These are phyloP conservation scores for Tagetes erecta DNA, from an alignment of 129 eudicot genomes.

Conservation along the genomic window DNA sequence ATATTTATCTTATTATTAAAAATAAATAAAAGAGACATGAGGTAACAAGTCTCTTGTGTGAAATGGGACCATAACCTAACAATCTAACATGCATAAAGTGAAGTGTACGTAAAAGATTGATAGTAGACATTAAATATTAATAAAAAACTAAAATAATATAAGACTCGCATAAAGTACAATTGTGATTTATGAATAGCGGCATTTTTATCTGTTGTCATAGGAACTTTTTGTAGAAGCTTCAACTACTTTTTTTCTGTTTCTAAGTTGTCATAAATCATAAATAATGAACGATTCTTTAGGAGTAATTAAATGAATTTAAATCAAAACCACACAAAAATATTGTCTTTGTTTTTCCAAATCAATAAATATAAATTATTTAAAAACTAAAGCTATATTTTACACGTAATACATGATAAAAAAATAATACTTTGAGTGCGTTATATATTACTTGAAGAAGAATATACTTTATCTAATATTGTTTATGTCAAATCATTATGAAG, in stretches of 20 bases:
- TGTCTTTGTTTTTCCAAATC: not conserved
- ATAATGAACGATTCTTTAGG: not conserved
- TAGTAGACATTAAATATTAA: not conserved
- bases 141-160: not conserved
- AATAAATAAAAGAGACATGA: not conserved
- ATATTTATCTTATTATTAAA: too few relatives aligned
- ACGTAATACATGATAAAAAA: not conserved
- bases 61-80: constrained; percentile 26
- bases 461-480: constrained; percentile 11
- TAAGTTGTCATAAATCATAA: constrained; percentile 12
- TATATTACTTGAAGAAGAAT: not conserved
- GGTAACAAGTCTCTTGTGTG: constrained; percentile 21
- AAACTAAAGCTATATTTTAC: too few relatives aligned
- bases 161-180: constrained; percentile 18
- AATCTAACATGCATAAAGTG: constrained; percentile 28
- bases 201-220: constrained; percentile 28
- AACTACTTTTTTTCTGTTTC: constrained; percentile 12
- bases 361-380: not conserved
- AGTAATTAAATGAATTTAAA: not conserved
- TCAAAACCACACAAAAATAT: not conserved
- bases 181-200: constrained; percentile 24
- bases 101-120: constrained; percentile 22
- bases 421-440: constrained; percentile 1
- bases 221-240: constrained; percentile 37
- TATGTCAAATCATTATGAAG: constrained; percentile 22